Evolutionary conservation across 1,284 basidiomycete genomes (phyloP), one percentile per base, ranked within the genome.

Genomic region (Trichosporon coremiiforme): DNA sequence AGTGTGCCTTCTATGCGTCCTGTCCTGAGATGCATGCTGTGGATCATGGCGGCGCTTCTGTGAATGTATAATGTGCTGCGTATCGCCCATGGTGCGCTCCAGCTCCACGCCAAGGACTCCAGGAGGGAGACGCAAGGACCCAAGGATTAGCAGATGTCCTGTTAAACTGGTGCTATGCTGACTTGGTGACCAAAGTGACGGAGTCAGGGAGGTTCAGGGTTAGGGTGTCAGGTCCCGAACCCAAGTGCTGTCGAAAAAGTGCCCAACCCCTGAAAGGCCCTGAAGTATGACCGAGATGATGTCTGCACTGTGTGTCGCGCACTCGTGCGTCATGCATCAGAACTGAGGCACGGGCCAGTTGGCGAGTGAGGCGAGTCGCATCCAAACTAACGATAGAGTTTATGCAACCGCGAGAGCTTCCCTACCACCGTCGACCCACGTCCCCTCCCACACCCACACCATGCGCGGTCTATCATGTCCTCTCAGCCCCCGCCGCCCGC

Each of bases 381-480:
- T 62, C 57, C 57, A 57, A 62, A 62, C 57, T 62, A 35, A 62
- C 57, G 31, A 62, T 62, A 62, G 57, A 62, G 57, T 62, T 62
- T 62, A 22, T 62, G 57, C 57, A n/a, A 62, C 31, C 50, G n/a
- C 50, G 5, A 20, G 50, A 53, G 50, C 50, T 53, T 53, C 50
- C 50, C 50, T 53, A 53, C 22, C 20, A 17, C 50, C 9, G 50
- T 53, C 50, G 20, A 25, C 50, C 50, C 20, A 22, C 8, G 50
- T 8, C 22, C 50, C 50, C 22, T 53, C 15, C 17, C 50, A 17
- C 50, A 50, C 17, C 17, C 47, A 50, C 6, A 20, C 47, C 47
- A 8, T 17, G 5, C 47, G 4, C 47, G 4, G 47, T 20, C 47
- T 17, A 13, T 50, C 17, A 20, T 35, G 9, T 10, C 33, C 33